Conservation (phyloP, 2,329 filamentous ascomycete genomes). For the Sclerotinia sclerotiorum region DNA sequence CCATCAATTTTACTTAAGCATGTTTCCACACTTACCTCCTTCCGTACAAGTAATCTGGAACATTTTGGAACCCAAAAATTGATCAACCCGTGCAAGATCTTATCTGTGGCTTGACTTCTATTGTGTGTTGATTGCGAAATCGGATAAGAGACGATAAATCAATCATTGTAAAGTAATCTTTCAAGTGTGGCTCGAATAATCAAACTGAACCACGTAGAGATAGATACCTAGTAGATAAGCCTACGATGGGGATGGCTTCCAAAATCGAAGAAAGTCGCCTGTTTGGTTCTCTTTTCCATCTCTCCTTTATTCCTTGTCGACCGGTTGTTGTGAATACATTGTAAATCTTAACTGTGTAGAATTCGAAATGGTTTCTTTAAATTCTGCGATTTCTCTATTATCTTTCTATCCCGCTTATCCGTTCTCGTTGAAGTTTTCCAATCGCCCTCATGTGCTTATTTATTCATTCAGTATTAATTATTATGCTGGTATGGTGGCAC, state of each 20-base stretch:
- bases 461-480: background rate
- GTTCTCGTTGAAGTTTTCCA: background rate
- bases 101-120: background rate
- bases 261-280: background rate
- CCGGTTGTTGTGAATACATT: background rate
- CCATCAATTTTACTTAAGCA: background rate
- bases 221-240: background rate
- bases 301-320: background rate
- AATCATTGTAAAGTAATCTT: too few relatives aligned
- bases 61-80: background rate
- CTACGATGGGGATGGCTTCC: background rate
- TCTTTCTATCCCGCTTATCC: background rate
- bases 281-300: background rate
- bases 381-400: background rate
- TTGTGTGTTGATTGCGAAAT: background rate
- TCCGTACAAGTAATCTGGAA: too few relatives aligned
- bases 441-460: background rate
- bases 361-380: background rate
- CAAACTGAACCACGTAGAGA: background rate
- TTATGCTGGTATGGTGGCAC: background rate
- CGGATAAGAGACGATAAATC: background rate
- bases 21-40: background rate
- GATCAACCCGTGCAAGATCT: too few relatives aligned
- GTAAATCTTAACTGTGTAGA: too few relatives aligned
- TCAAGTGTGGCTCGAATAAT: background rate